Percentiles rank a stretch among this genome's conserved stretches.
Conservation (phyloP, 2,329 filamentous ascomycete species). For the Albophoma yamanashiensis region DNA sequence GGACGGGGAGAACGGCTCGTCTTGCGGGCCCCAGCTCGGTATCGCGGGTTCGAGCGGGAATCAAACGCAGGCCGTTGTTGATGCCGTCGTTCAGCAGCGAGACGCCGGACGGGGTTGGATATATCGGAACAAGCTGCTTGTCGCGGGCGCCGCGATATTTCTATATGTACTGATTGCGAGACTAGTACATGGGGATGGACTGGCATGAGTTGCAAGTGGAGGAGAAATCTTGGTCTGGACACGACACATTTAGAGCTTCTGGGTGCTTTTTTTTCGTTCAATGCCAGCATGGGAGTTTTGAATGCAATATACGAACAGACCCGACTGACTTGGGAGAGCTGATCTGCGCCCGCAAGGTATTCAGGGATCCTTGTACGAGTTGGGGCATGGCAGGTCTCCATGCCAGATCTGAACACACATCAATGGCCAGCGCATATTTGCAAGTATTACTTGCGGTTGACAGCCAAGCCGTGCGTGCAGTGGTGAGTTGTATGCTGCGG, state of each 20-base stretch:
- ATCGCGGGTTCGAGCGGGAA: conserved; percentile 49
- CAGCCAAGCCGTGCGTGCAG: too few species aligned
- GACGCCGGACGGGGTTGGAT: conserved; percentile 79
- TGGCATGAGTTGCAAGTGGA: conserved; percentile 6
- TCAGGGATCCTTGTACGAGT: too few species aligned
- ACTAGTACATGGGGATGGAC: conserved; percentile 45
- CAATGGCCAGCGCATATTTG: too few species aligned
- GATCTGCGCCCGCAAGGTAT: neutral
- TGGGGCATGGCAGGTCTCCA: too few species aligned
- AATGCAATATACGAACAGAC: neutral
- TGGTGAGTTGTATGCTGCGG: too few species aligned
- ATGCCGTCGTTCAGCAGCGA: conserved; percentile 63
- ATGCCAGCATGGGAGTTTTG: neutral
- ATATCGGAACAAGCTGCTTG: conserved; percentile 64
- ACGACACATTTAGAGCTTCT: neutral
- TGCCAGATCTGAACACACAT: too few species aligned
- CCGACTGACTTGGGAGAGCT: neutral
- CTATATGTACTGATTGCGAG: conserved; percentile 75
- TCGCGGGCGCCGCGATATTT: conserved; percentile 62
- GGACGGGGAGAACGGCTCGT: conserved; percentile 36
- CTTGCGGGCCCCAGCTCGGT: conserved; percentile 44
- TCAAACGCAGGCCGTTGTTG: conserved; percentile 63
- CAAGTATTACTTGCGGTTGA: too few species aligned
- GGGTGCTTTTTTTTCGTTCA: neutral
- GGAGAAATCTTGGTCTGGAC: neutral